Evolutionary conservation across 208 protist genomes (phyloP).

Genomic region (Porcisia hertigi): DNA sequence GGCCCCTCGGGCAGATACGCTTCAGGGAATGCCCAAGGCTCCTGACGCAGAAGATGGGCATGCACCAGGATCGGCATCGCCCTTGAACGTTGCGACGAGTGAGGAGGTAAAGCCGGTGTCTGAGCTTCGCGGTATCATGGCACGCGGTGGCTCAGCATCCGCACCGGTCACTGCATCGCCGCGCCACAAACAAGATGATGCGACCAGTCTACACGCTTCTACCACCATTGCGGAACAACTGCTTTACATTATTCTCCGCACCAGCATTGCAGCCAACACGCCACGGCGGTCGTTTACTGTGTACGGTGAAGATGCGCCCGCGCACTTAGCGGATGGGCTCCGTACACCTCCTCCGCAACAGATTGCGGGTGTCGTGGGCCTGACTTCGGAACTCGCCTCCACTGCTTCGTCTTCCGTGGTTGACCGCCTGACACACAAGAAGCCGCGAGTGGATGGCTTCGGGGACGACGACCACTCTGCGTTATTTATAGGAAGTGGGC

Average conservation of each 20-base stretch:
- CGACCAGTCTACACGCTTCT: background rate
- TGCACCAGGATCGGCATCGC: background rate
- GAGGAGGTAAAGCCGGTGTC: background rate
- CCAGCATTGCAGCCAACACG: constrained; percentile 52
- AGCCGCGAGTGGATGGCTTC: constrained; percentile 7
- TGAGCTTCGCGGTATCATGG: constrained; percentile 10
- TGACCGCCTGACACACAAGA: constrained; percentile 13
- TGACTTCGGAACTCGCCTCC: background rate
- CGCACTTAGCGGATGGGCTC: background rate
- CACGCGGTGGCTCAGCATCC: background rate
- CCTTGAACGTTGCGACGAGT: background rate
- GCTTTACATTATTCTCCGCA: constrained; percentile 84
- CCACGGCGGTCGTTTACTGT: background rate
- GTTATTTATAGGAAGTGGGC: background rate
- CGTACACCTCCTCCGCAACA: background rate
- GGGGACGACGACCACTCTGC: background rate
- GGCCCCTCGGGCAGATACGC: background rate
- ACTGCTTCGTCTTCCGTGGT: constrained; percentile 6
- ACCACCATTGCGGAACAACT: constrained; percentile 52
- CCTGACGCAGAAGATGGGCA: background rate
- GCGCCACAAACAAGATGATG: background rate
- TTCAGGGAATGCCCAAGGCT: background rate
- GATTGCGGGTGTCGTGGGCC: background rate
- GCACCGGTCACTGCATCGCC: background rate
- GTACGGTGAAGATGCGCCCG: background rate